phyloP scores from a whole-genome alignment of 805 yeast species.

The Komagataella ulmi region DNA sequence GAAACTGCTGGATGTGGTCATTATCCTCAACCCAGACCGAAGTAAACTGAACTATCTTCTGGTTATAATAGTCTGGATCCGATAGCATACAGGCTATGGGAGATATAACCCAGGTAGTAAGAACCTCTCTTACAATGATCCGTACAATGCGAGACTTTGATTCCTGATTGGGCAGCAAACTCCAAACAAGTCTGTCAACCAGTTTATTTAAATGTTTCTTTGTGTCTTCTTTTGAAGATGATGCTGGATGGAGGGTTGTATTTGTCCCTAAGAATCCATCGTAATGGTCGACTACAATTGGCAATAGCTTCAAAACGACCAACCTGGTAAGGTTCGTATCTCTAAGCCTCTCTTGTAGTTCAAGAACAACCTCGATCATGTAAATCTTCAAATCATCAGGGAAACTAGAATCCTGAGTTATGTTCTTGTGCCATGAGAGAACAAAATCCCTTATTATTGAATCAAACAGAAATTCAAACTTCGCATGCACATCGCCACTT shows the following conservation, averaged over 20 bases:
- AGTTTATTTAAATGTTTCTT: neutral
- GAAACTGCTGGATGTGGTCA: constrained; percentile 56
- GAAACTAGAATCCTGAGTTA: constrained; percentile 26
- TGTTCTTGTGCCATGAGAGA: constrained; percentile 37
- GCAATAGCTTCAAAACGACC: constrained; percentile 44
- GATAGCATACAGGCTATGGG: constrained; percentile 39
- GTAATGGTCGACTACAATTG: constrained; percentile 56
- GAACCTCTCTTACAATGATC: constrained; percentile 46
- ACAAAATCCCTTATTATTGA: constrained; percentile 40
- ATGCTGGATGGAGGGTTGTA: neutral
- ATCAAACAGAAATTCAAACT: constrained; percentile 19
- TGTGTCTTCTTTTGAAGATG: neutral
- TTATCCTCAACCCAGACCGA: constrained; percentile 60
- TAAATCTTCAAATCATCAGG: constrained; percentile 28
- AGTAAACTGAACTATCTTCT: constrained; percentile 40
- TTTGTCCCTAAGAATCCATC: constrained; percentile 19
- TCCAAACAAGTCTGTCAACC: neutral
- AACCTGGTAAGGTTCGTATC: constrained; percentile 41
- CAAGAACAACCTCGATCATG: constrained; percentile 25
- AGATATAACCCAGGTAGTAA: constrained; percentile 41
- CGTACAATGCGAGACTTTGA: neutral
- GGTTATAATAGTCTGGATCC: constrained; percentile 72
- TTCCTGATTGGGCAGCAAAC: neutral
- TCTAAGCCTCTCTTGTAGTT: constrained; percentile 27
- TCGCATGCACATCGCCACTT: constrained; percentile 7